Conservation (phyloP, 495 filamentous ascomycete species). For the Penicillium egyptiacum region DNA sequence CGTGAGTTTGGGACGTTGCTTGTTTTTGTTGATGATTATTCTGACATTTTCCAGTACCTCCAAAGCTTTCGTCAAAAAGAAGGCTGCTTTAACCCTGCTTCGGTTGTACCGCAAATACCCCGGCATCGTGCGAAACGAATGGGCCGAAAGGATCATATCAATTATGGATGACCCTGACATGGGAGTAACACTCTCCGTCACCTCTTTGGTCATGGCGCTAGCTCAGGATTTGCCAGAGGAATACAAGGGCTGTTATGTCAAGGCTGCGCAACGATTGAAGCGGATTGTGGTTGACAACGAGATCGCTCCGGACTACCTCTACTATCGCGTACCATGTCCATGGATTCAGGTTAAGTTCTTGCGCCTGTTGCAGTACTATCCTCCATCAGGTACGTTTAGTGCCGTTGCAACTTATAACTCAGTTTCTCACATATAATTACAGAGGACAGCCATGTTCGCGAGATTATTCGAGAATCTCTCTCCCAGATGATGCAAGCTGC, state of each 20-base stretch:
- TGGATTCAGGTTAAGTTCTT: slow-evolving; percentile 98
- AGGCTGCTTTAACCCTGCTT: slow-evolving; percentile 94
- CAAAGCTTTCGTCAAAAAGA: slow-evolving; percentile 99
- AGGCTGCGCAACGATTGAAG: slow-evolving; percentile 86
- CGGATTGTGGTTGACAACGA: slow-evolving; percentile 86
- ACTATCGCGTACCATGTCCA: slow-evolving; percentile 98
- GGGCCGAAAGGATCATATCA: slow-evolving; percentile 96
- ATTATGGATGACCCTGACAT: slow-evolving; percentile 97
- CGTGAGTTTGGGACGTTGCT: slow-evolving; percentile 56
- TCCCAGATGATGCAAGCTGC: slow-evolving; percentile 87
- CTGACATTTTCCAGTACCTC: slow-evolving; percentile 65
- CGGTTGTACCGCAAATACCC: slow-evolving; percentile 93
- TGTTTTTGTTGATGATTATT: slow-evolving; percentile 1
- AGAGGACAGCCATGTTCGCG: slow-evolving; percentile 91
- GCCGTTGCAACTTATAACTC: slow-evolving; percentile 10
- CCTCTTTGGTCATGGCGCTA: slow-evolving; percentile 92
- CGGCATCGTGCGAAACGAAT: slow-evolving; percentile 89
- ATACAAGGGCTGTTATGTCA: slow-evolving; percentile 92
- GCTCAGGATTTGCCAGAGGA: slow-evolving; percentile 90
- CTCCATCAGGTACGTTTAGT: slow-evolving; percentile 75
- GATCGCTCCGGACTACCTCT: slow-evolving; percentile 83
- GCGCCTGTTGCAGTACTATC: slow-evolving; percentile 90
- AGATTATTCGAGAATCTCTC: slow-evolving; percentile 88
- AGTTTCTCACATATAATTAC: slow-evolving; percentile 16
- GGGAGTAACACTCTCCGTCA: slow-evolving; percentile 92